These are phyloP conservation scores for Rhexocercosporidium sp. DNA, from an alignment of 2,329 filamentous ascomycete genomes.

Conservation along the genomic window DNA sequence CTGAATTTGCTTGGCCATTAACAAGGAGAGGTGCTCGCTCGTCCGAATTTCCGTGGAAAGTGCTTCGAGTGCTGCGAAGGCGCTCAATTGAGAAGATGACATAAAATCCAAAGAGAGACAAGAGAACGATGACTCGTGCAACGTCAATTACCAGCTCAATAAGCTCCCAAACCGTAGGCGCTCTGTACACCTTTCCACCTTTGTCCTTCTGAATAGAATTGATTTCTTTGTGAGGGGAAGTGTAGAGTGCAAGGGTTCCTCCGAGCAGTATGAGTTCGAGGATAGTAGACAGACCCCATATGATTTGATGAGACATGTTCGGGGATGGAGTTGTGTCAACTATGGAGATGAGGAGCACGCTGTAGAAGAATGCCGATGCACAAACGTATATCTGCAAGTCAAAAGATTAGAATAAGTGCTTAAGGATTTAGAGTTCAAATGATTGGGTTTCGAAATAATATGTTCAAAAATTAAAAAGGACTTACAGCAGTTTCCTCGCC, in stretches of 20 bases:
- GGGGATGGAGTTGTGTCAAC: slow-evolving; percentile 84
- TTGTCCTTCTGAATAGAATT: slow-evolving; percentile 46
- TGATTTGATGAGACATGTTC: slow-evolving; percentile 76
- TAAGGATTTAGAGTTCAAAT: too few relatives aligned
- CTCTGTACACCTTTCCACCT: slow-evolving; percentile 48
- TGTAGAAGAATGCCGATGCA: slow-evolving; percentile 85
- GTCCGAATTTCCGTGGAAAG: slow-evolving; percentile 36
- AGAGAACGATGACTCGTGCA: slow-evolving; percentile 70
- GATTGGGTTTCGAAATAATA: neutral
- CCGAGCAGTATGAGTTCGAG: slow-evolving; percentile 76
- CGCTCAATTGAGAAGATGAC: slow-evolving; percentile 52
- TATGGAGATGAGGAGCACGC: slow-evolving; percentile 84
- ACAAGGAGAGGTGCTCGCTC: slow-evolving; percentile 69
- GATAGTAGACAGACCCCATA: slow-evolving; percentile 76
- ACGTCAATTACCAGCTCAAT: slow-evolving; percentile 70
- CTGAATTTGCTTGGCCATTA: slow-evolving; percentile 45
- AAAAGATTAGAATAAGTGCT: slow-evolving; percentile 25
- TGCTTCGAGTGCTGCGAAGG: slow-evolving; percentile 29
- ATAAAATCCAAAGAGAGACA: slow-evolving; percentile 60
- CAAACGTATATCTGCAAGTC: slow-evolving; percentile 76
- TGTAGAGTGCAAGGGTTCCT: slow-evolving; percentile 72
- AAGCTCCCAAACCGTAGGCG: slow-evolving; percentile 59
- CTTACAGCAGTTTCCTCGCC: slow-evolving; percentile 78
- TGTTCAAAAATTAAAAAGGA: slow-evolving; percentile 21
- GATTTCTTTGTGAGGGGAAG: slow-evolving; percentile 65